Conservation (phyloP, 1,284 basidiomycete genomes). For the Moesziomyces sp. region DNA sequence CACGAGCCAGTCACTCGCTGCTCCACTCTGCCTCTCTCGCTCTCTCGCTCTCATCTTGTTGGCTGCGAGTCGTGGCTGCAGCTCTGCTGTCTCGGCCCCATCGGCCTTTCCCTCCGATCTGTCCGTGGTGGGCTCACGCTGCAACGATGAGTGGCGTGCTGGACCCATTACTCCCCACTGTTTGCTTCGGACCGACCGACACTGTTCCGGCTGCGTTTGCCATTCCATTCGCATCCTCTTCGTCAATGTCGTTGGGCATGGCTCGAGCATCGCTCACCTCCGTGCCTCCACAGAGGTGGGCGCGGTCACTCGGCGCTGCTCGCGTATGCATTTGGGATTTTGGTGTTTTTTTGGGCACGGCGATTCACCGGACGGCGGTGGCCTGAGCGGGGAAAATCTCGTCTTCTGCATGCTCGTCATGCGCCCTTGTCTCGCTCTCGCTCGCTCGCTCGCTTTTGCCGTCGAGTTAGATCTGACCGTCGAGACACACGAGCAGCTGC, state of each 20-base stretch:
- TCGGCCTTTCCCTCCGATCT: slow-evolving; percentile 28
- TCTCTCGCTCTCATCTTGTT: background rate
- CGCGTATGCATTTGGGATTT: slow-evolving; percentile 3
- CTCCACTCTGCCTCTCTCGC: background rate
- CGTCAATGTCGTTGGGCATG: too few relatives aligned
- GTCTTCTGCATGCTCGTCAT: too few relatives aligned
- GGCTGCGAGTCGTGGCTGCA: background rate
- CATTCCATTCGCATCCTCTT: too few relatives aligned
- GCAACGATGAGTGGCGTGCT: too few relatives aligned
- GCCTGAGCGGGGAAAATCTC: slow-evolving; percentile 34
- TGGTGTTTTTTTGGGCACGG: slow-evolving; percentile 6
- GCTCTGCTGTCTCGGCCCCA: slow-evolving; percentile 22
- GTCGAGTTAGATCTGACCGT: background rate
- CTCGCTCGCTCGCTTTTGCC: background rate
- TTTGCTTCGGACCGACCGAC: too few relatives aligned
- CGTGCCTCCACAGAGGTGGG: too few relatives aligned
- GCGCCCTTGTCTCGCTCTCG: background rate
- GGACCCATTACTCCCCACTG: too few relatives aligned
- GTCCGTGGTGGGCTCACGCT: background rate
- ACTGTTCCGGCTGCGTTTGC: too few relatives aligned
- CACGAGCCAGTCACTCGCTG: slow-evolving; percentile 10
- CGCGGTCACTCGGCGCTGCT: background rate
- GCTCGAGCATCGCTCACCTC: too few relatives aligned
- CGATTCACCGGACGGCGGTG: slow-evolving; percentile 15
- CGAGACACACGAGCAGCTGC: background rate